A percentile compares a stretch with the other conserved stretches of the same genome.
These are phyloP conservation scores for Physaria fendleri DNA, from an alignment of 345 rosid species.

Conservation along the genomic window DNA sequence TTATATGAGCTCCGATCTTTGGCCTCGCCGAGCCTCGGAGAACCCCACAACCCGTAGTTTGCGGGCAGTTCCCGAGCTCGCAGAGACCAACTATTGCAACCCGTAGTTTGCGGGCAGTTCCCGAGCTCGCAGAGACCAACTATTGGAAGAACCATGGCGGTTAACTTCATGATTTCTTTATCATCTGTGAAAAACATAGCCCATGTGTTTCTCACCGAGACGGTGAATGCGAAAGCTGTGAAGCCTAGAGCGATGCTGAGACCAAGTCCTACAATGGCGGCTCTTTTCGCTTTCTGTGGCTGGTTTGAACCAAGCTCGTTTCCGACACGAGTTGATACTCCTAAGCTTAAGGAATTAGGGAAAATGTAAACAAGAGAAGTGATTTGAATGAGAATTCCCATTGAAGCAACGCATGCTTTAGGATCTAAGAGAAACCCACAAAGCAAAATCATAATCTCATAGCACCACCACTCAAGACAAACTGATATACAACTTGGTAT, in stretches of 20 bases:
- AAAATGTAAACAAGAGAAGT: slow-evolving; percentile 29
- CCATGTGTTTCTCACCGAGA: slow-evolving; percentile 23
- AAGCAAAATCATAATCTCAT: slow-evolving; percentile 28
- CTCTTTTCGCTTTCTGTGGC: slow-evolving; percentile 16
- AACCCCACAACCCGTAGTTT: slow-evolving; percentile 24
- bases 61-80: slow-evolving; percentile 29
- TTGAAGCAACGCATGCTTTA: slow-evolving; percentile 23
- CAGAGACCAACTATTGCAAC: slow-evolving; percentile 23
- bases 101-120: slow-evolving; percentile 28
- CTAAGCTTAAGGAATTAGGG: slow-evolving; percentile 21
- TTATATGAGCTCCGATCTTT: slow-evolving; percentile 16
- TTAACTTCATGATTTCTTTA: background rate
- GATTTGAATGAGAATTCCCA: slow-evolving; percentile 28
- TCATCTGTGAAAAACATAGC: slow-evolving; percentile 20
- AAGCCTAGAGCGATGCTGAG: slow-evolving; percentile 23
- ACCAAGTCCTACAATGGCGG: slow-evolving; percentile 26
- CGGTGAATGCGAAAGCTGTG: slow-evolving; percentile 9
- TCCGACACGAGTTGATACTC: slow-evolving; percentile 24
- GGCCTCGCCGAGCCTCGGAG: slow-evolving; percentile 27
- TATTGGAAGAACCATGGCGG: slow-evolving; percentile 16
- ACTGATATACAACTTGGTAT: slow-evolving; percentile 26
- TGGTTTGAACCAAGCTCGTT: slow-evolving; percentile 24
- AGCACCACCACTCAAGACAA: slow-evolving; percentile 32
- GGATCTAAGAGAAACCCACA: slow-evolving; percentile 21
- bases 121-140: slow-evolving; percentile 31